Evolutionary conservation across 371 early-diverging fungal species (phyloP).

Genomic region (Mucor circinelloides): DNA sequence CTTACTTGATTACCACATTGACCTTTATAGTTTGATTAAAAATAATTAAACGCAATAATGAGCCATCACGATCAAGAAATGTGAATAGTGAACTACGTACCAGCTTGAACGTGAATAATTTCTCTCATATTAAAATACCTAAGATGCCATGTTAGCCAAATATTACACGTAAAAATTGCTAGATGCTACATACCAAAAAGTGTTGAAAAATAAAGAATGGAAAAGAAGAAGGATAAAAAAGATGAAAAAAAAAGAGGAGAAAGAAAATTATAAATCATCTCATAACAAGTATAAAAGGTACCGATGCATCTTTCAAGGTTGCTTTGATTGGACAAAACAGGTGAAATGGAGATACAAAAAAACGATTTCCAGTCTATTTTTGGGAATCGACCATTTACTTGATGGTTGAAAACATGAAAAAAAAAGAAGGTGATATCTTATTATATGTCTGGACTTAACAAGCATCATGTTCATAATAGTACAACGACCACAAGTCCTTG

Average conservation of each 20-base stretch:
- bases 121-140: constrained; percentile 85
- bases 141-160: neutral
- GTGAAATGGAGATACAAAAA: neutral
- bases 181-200: neutral
- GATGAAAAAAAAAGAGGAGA: neutral
- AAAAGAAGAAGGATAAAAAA: constrained; percentile 8
- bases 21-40: constrained; percentile 22
- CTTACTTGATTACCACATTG: constrained; percentile 91
- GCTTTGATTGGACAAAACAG: neutral
- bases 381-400: constrained; percentile 3
- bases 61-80: constrained; percentile 6
- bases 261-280: constrained; percentile 1
- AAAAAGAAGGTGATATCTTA: neutral
- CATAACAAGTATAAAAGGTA: neutral
- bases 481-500: neutral
- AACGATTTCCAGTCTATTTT: constrained; percentile 4
- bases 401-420: neutral
- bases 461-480: neutral
- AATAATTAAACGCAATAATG: neutral
- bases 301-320: neutral
- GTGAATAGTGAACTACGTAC: constrained; percentile 38
- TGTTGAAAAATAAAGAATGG: constrained; percentile 1
- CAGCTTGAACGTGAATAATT: constrained; percentile 99
- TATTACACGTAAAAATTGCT: neutral
- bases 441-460: neutral